phyloP scores from a whole-genome alignment of 768 basidiomycete species.

The Auriscalpium orientale region DNA sequence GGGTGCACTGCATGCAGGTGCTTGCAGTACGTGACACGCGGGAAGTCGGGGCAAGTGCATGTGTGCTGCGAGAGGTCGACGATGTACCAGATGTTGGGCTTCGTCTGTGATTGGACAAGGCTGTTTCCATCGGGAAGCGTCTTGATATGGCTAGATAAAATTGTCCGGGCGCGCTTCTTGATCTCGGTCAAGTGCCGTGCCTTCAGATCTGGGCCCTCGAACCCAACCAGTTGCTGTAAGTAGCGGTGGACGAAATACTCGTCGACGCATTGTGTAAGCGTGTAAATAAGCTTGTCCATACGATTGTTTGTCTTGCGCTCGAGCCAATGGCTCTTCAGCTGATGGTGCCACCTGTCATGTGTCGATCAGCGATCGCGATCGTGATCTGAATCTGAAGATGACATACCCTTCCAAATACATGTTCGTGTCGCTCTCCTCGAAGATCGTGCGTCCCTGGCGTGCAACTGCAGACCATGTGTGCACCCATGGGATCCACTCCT shows the following conservation, averaged over 20 bases:
- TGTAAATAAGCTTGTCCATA: not conserved
- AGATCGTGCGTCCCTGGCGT: not conserved
- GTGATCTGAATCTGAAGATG: not conserved
- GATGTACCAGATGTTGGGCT: not conserved
- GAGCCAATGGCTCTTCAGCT: not conserved
- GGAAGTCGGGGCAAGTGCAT: not conserved
- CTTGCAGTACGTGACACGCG: not conserved
- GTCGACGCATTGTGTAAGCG: not conserved
- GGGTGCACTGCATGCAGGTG: not conserved
- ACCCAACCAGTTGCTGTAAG: not conserved
- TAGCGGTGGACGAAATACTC: not conserved
- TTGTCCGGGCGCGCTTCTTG: not conserved
- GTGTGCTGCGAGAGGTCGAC: not conserved
- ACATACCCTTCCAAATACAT: slow-evolving; percentile 2
- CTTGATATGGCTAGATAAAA: not conserved
- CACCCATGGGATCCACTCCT: not conserved
- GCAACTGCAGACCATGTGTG: not conserved
- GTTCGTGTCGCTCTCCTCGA: slow-evolving; percentile 1
- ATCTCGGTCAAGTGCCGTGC: not conserved
- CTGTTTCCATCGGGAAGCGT: not conserved
- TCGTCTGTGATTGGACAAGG: not conserved
- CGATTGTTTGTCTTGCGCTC: not conserved
- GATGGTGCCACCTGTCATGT: not conserved
- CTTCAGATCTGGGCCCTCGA: not conserved
- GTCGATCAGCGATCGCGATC: not conserved